Evolutionary conservation across 768 basidiomycete species (phyloP).

Genomic region (Astraeus odoratus): DNA sequence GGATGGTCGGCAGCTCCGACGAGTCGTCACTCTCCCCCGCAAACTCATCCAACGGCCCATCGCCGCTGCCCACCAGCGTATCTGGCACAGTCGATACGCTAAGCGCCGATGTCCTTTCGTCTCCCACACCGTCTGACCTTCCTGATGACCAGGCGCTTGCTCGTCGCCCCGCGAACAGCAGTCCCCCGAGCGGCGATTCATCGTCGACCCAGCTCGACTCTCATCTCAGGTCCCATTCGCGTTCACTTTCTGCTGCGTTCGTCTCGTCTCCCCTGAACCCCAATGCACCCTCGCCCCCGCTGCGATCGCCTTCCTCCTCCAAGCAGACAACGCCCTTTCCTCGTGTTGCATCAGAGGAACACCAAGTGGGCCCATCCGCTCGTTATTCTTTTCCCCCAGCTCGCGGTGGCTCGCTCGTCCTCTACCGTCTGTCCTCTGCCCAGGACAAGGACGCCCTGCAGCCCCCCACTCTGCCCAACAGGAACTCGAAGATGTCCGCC

Average conservation of each 20-base stretch:
- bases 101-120: neutral
- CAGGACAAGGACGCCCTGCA: constrained; percentile 27
- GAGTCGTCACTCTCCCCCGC: neutral
- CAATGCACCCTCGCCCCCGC: constrained; percentile 9
- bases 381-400: constrained; percentile 11
- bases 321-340: constrained; percentile 35
- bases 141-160: neutral
- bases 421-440: constrained; percentile 48
- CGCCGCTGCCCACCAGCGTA: neutral
- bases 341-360: constrained; percentile 40
- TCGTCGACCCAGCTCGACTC: constrained; percentile 23
- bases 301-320: constrained; percentile 34
- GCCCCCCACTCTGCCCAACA: constrained; percentile 26
- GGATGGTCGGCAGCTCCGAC: constrained; percentile 1
- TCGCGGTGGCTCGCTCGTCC: constrained; percentile 53
- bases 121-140: neutral
- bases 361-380: constrained; percentile 34
- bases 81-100: neutral
- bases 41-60: neutral
- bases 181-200: constrained; percentile 20
- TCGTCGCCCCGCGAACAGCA: constrained; percentile 10
- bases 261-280: constrained; percentile 33
- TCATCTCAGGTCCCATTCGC: constrained; percentile 17
- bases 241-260: constrained; percentile 28
- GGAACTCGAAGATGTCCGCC: constrained; percentile 43